Evolutionary conservation across 1,139 yeast species (phyloP), one percentile per base, ranked within the genome.

Genomic region (Diutina neorugosa): DNA sequence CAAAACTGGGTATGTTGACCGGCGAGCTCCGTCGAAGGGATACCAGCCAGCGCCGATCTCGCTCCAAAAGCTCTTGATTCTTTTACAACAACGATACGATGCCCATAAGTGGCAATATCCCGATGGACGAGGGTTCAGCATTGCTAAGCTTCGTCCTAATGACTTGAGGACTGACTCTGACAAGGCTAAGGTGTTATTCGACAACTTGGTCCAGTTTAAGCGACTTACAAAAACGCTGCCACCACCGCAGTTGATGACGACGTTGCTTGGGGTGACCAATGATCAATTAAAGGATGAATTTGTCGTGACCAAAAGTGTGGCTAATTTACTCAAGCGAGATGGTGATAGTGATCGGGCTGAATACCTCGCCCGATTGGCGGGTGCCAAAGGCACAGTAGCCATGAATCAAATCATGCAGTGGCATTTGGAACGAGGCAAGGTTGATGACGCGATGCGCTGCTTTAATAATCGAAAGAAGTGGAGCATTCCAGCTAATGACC

Each of bases 351-450:
- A 69, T 40, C 74, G 86, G 55, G 91, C 93, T 0, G 58, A 75
- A 16, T 71, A 71, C 56, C 64, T 84, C 23, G 74, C 80, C 6
- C 71, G 73, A 52, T 57, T 83, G 27, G 82, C 86, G 1, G 60
- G 68, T 6, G 59, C 58, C 6, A 69, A 71, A 37, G 87, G 87
- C 9, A 62, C 72, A 0, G 86, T 81, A 31, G 86, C 80, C 0
- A 76, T 81, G 80, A 86, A 86, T 57, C 70, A 76, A 16, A 71
- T 86, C 1, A 63, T 80, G 61, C 73, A 76, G 56, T 75, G 79
- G 69, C 68, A 74, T 41, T 64, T 82, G 12, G 65, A 66, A 7
- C 64, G 68, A 7, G 71, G 69, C 3, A 74, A 74, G 46, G 67
- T 74, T 3, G 65, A 67, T 42, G 64, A 57, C 16, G 86, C 84